Base-by-base conservation (phyloP, 2,329 filamentous ascomycete genomes). In the Talaromyces islandicus region DNA sequence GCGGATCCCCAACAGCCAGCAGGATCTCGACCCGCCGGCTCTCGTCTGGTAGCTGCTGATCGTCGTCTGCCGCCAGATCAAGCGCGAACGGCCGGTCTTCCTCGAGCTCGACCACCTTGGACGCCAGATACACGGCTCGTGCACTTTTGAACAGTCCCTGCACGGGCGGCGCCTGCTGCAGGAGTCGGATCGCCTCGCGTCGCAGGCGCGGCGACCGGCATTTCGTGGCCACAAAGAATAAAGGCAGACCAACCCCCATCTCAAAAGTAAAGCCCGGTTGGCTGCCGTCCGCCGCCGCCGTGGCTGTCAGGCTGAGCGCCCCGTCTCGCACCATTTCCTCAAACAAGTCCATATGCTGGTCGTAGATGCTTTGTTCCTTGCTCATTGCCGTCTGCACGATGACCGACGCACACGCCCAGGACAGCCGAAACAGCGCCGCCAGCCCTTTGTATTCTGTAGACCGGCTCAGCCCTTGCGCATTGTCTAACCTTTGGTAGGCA, bases 61-160 rank as follows among this genome's bases (percentile, higher is more conserved):
- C 43, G 12, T 52, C 17, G 3, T n/a, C 48, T n/a, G 24, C 19
- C 24, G 24, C 11, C 48, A 52, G 27, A 5, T 52, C 24, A 7
- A 52, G 48, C 48, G 48, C 17, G 17, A 52, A 52, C 11, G 48
- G 48, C 24, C 24, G 48, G 12, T 21, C 32, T 27, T 59, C 67
- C 55, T 70, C 67, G 5, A 69, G 30, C 2, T 60, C 59, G 55
- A 68, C 66, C 27, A 69, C 25, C 1, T 21, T 51, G 35, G 62
- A 65, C 7, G 64, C 65, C 10, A 71, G 56, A 7, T 57, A 41
- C 41, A 66, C 64, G 10, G 61, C 59, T 6, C 66, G 64, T 1
- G 59, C 21, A 21, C 62, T 64, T 60, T 69, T 68, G 46, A 64
- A 69, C 21, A 71, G 62, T 1, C 65, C 67, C 60, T 70, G 68